Evolutionary conservation across 23 red algal species (phyloP).

Genomic region (Gracilaria domingensis): DNA sequence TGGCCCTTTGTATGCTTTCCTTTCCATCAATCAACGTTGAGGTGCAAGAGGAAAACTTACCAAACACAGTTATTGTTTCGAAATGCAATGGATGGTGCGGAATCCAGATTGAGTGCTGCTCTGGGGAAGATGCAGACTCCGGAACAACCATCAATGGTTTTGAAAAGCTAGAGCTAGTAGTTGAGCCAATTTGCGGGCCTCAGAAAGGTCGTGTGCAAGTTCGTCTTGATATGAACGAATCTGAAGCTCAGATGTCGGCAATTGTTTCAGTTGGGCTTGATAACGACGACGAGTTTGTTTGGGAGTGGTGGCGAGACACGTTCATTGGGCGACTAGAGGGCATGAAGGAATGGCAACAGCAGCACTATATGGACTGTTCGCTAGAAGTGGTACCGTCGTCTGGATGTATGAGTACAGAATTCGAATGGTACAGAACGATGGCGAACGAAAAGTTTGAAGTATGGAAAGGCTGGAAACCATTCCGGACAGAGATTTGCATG

Average conservation of each 20-base stretch:
- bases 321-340: constrained; percentile 12
- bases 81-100: background rate
- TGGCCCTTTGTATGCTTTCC: background rate
- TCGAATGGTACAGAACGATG: background rate
- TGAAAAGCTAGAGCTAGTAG: background rate
- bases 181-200: constrained; percentile 14
- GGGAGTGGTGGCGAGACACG: constrained; percentile 22
- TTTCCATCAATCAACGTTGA: constrained; percentile 4
- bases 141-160: background rate
- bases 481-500: constrained; percentile 14
- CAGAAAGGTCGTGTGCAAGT: background rate
- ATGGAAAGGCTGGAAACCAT: constrained; percentile 7
- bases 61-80: background rate
- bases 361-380: background rate
- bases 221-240: background rate
- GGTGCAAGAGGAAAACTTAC: background rate
- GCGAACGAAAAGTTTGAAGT: background rate
- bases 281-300: constrained; percentile 5
- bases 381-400: background rate
- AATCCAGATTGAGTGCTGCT: background rate
- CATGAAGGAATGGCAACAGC: constrained; percentile 6
- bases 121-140: background rate
- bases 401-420: background rate
- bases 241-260: background rate
- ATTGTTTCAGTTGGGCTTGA: background rate